Percentiles rank a stretch among this genome's conserved stretches.
These are phyloP conservation scores for Pythium scleroteichum DNA, from an alignment of 352 stramenopile species.

Conservation along the genomic window DNA sequence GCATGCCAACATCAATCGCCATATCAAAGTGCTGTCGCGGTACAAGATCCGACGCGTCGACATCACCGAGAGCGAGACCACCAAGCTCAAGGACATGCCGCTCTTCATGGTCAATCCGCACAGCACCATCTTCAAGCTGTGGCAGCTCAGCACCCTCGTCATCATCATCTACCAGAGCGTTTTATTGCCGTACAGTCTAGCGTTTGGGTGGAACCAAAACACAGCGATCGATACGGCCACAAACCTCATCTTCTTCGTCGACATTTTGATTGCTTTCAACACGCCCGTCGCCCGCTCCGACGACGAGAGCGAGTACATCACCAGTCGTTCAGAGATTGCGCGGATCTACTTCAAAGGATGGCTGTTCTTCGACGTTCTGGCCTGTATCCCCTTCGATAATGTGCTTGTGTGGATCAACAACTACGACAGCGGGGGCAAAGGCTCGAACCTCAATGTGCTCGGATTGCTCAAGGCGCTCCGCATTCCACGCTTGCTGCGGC, in stretches of 20 bases:
- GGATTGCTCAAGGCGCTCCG: slow-evolving; percentile 71
- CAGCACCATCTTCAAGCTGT: slow-evolving; percentile 67
- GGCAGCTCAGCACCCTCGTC: slow-evolving; percentile 68
- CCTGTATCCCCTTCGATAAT: slow-evolving; percentile 75
- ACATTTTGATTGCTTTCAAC: slow-evolving; percentile 80
- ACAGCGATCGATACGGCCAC: slow-evolving; percentile 52
- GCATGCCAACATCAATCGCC: slow-evolving; percentile 57
- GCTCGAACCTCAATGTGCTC: slow-evolving; percentile 58
- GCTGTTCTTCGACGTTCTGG: slow-evolving; percentile 79
- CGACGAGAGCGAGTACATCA: slow-evolving; percentile 65
- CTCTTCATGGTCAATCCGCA: slow-evolving; percentile 70
- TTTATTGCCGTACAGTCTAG: slow-evolving; percentile 64
- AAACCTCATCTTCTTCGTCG: slow-evolving; percentile 65
- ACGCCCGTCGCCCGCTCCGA: slow-evolving; percentile 45
- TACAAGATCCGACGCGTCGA: slow-evolving; percentile 78
- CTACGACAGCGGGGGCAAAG: slow-evolving; percentile 18
- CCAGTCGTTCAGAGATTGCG: slow-evolving; percentile 55
- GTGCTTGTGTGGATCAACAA: slow-evolving; percentile 53
- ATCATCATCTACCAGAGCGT: slow-evolving; percentile 83
- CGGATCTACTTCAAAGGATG: slow-evolving; percentile 60
- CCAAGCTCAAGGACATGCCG: slow-evolving; percentile 41
- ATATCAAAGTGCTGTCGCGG: slow-evolving; percentile 69
- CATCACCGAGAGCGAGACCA: slow-evolving; percentile 37
- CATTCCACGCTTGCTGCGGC: slow-evolving; percentile 61
- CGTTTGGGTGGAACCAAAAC: slow-evolving; percentile 58